These are phyloP conservation scores for Pleurotus giganteus DNA, from an alignment of 768 basidiomycete species.

Conservation along the genomic window DNA sequence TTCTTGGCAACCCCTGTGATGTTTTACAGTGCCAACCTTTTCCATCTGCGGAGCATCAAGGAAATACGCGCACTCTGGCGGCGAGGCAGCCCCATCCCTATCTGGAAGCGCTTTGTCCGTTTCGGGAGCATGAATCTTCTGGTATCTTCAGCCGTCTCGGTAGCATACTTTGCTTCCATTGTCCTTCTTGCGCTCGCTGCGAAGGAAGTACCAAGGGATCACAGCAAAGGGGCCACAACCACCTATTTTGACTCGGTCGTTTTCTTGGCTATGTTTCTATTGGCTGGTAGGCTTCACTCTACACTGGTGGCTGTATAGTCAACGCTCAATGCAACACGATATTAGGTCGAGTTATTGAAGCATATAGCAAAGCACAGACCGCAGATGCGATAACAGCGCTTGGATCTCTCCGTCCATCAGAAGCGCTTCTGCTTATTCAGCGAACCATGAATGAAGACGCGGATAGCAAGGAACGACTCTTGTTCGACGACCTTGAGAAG, in stretches of 20 bases:
- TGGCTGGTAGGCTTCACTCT: constrained; percentile 51
- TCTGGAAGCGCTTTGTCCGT: constrained; percentile 54
- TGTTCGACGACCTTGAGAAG: constrained; percentile 14
- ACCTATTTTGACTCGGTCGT: constrained; percentile 84
- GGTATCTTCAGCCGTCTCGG: constrained; percentile 67
- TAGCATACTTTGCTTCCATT: constrained; percentile 77
- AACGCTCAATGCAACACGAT: too few species aligned
- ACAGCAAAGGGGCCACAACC: constrained; percentile 47
- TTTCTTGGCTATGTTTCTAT: constrained; percentile 77
- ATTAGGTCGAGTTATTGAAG: constrained; percentile 62
- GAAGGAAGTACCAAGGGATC: constrained; percentile 30
- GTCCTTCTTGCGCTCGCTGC: constrained; percentile 64
- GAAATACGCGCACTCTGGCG: constrained; percentile 60
- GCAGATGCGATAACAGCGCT: constrained; percentile 74
- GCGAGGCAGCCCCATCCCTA: constrained; percentile 47
- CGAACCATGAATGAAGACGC: constrained; percentile 1
- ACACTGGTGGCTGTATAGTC: too few species aligned
- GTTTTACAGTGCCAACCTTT: constrained; percentile 61
- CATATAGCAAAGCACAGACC: constrained; percentile 65
- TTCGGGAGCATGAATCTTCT: constrained; percentile 90
- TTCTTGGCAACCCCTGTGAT: constrained; percentile 67
- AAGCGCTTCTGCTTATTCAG: constrained; percentile 51
- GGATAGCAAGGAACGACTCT: not conserved
- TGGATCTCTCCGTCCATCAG: constrained; percentile 58
- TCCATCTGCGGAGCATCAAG: constrained; percentile 52